phyloP scores from a whole-genome alignment of 108 stramenopile genomes.

The Nannochloropsis oceanica region DNA sequence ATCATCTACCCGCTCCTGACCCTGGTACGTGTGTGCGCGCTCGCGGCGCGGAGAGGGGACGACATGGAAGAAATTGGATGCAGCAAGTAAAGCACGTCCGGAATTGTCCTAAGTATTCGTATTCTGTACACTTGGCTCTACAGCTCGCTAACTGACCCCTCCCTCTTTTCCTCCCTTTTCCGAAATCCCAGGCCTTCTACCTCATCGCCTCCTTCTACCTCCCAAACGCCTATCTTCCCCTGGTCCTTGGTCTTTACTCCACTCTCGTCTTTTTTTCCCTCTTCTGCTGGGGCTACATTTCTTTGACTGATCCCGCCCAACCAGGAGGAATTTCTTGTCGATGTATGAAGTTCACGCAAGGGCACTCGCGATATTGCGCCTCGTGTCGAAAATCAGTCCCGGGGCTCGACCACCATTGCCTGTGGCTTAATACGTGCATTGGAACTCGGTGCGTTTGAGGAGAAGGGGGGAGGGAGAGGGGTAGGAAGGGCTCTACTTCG shows the following conservation, averaged over 20 bases:
- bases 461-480: not conserved
- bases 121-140: too few species aligned
- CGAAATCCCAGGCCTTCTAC: not conserved
- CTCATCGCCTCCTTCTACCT: not conserved
- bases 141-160: too few species aligned
- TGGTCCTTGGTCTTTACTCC: not conserved
- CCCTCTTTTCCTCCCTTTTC: not conserved
- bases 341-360: not conserved
- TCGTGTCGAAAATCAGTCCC: constrained; percentile 20
- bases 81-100: not conserved
- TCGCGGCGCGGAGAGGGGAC: too few species aligned
- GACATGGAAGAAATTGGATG: not conserved
- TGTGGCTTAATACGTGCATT: constrained; percentile 15
- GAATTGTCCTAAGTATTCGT: too few species aligned
- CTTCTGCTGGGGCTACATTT: not conserved
- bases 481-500: not conserved
- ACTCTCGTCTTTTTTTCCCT: not conserved
- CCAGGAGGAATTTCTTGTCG: not conserved
- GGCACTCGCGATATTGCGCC: constrained; percentile 1
- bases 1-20: not conserved
- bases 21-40: not conserved
- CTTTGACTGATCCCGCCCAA: not conserved
- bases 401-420: constrained; percentile 21
- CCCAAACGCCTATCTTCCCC: not conserved
- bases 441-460: not conserved